Evolutionary conservation across 2,329 filamentous ascomycete species (phyloP).

Genomic region (Huntiella moniliformis): DNA sequence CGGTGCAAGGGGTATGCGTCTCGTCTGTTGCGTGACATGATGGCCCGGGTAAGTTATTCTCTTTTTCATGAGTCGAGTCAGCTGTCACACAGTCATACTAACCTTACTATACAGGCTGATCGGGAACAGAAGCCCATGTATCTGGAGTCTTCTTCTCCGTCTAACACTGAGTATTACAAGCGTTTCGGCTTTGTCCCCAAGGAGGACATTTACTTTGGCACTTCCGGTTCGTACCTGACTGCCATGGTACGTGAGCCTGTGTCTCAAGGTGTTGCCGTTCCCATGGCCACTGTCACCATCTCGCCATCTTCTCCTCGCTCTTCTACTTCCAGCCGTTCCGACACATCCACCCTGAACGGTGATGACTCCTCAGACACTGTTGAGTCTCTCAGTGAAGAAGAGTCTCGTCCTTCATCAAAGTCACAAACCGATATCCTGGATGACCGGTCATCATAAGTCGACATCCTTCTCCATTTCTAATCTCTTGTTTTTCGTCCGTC

Average conservation of each 20-base stretch:
- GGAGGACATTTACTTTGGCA: constrained; percentile 42
- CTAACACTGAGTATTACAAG: constrained; percentile 53
- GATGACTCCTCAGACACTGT: constrained; percentile 1
- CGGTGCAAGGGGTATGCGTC: constrained; percentile 55
- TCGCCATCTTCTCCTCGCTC: too few species aligned
- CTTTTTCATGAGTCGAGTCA: background rate
- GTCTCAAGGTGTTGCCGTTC: constrained; percentile 17
- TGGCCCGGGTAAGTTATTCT: constrained; percentile 31
- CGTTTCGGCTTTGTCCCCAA: constrained; percentile 55
- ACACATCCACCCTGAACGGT: constrained; percentile 12
- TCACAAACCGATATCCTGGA: too few species aligned
- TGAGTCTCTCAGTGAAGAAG: too few species aligned
- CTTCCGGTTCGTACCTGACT: constrained; percentile 40
- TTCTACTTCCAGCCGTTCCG: too few species aligned
- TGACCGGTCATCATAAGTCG: too few species aligned
- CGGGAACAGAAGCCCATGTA: constrained; percentile 49
- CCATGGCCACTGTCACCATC: background rate
- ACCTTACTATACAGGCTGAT: constrained; percentile 38
- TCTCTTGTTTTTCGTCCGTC: background rate
- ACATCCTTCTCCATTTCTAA: too few species aligned
- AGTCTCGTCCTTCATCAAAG: too few species aligned
- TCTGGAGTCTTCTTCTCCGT: constrained; percentile 54
- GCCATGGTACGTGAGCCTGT: constrained; percentile 65
- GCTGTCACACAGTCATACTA: background rate
- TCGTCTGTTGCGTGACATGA: constrained; percentile 53